phyloP scores from a whole-genome alignment of 805 yeast genomes.

The Cephaloascus fragrans region DNA sequence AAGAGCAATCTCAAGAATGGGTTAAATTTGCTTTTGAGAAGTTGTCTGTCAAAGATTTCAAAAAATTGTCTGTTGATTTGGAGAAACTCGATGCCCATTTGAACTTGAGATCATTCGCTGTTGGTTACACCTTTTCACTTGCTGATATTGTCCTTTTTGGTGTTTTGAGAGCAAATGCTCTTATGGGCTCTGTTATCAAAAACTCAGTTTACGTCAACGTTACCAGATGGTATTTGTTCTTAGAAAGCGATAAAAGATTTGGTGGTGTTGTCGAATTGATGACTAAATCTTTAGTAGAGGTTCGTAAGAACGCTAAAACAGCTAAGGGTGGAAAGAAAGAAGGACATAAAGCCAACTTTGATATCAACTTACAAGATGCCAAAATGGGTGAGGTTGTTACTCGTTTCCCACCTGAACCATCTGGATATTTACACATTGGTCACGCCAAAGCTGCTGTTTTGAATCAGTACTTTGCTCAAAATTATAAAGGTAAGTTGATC shows the following conservation, averaged over 20 bases:
- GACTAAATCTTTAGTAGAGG: conserved; percentile 60
- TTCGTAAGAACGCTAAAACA: conserved; percentile 43
- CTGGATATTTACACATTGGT: conserved; percentile 98
- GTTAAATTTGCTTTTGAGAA: conserved; percentile 55
- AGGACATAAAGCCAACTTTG: conserved; percentile 88
- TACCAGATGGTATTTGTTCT: conserved; percentile 84
- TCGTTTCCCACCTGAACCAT: conserved; percentile 99
- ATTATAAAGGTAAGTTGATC: conserved; percentile 92
- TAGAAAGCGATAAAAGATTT: conserved; percentile 59
- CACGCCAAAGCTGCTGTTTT: conserved; percentile 98
- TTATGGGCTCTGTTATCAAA: conserved; percentile 85
- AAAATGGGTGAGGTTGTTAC: conserved; percentile 93
- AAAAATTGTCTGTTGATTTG: conserved; percentile 66
- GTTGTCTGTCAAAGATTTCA: conserved; percentile 77
- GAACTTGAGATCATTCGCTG: conserved; percentile 73
- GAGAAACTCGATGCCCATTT: conserved; percentile 76
- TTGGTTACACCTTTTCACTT: conserved; percentile 55
- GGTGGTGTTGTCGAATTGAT: conserved; percentile 61
- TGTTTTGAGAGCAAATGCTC: conserved; percentile 83
- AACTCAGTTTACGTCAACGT: conserved; percentile 76
- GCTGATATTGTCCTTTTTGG: conserved; percentile 94
- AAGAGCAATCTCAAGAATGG: conserved; percentile 48
- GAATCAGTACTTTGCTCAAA: conserved; percentile 93
- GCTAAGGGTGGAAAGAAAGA: conserved; percentile 62
- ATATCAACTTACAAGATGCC: conserved; percentile 88